A percentile compares a stretch with the other conserved stretches of the same genome.
These are phyloP conservation scores for Craspedostauros australis DNA, from an alignment of 108 stramenopile genomes.

Conservation along the genomic window DNA sequence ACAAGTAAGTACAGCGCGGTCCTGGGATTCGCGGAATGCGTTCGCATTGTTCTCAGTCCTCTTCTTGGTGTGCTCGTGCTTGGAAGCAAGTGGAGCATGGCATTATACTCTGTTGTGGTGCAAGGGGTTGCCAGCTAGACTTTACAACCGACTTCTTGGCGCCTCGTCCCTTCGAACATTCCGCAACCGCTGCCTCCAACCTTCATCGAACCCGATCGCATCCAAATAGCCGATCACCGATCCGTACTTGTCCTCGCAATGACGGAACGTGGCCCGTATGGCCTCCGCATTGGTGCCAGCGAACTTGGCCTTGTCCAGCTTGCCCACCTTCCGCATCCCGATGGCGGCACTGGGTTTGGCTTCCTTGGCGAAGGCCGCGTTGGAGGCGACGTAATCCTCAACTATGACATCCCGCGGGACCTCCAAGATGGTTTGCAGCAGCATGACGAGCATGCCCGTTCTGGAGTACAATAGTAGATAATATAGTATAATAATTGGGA, in stretches of 20 bases:
- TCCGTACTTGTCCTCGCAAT: slow-evolving; percentile 30
- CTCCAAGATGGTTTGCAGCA: slow-evolving; percentile 32
- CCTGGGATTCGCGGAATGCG: too few species aligned
- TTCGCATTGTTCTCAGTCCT: too few species aligned
- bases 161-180: too few species aligned
- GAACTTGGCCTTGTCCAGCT: slow-evolving; percentile 13
- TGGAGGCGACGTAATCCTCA: slow-evolving; percentile 24
- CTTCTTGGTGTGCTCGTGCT: too few species aligned
- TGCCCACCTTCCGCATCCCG: slow-evolving; percentile 1
- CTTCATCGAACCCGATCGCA: slow-evolving; percentile 28
- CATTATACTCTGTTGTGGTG: too few species aligned
- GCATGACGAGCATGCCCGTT: slow-evolving; percentile 39
- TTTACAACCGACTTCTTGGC: too few species aligned
- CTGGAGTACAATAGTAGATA: too few species aligned
- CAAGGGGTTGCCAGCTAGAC: too few species aligned
- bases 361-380: not conserved
- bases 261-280: slow-evolving; percentile 22
- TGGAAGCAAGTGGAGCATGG: too few species aligned
- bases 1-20: too few species aligned
- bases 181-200: slow-evolving; percentile 30
- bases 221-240: slow-evolving; percentile 33
- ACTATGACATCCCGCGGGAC: slow-evolving; percentile 26
- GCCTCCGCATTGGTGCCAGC: slow-evolving; percentile 19
- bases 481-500: too few species aligned
- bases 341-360: not conserved